phyloP scores from a whole-genome alignment of 768 basidiomycete species.

The Gautieria morchelliformis region DNA sequence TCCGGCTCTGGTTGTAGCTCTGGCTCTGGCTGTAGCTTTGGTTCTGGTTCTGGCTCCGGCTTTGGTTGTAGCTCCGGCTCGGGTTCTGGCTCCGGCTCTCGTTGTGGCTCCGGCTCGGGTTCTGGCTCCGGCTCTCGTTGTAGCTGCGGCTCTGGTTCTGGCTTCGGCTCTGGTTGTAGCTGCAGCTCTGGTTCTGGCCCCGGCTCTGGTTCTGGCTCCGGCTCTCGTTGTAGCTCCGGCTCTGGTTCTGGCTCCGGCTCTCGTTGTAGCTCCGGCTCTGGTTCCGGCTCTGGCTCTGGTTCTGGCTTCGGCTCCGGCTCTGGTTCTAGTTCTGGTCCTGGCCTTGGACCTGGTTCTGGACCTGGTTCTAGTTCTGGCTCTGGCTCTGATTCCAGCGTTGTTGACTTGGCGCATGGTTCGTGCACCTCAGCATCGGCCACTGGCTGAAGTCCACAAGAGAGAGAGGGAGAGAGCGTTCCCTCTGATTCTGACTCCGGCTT shows the following conservation, averaged over 20 bases:
- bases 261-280: not conserved
- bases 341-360: not conserved
- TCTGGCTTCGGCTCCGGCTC: not conserved
- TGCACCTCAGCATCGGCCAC: too few relatives aligned
- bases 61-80: not conserved
- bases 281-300: not conserved
- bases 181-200: not conserved
- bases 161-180: not conserved
- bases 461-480: too few relatives aligned
- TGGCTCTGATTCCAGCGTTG: not conserved
- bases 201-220: not conserved
- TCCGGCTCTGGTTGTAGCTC: not conserved
- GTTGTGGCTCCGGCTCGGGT: too few relatives aligned
- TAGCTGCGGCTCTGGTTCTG: too few relatives aligned
- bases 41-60: not conserved
- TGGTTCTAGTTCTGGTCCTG: not conserved
- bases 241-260: not conserved
- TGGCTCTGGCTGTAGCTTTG: too few relatives aligned
- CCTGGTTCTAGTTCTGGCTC: not conserved
- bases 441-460: too few relatives aligned
- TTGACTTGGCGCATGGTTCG: not conserved
- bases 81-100: not conserved
- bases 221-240: too few relatives aligned
- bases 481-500: too few relatives aligned
- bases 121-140: not conserved